Conservation (phyloP, 306 rosid genomes). For the Leucaena leucocephala region DNA sequence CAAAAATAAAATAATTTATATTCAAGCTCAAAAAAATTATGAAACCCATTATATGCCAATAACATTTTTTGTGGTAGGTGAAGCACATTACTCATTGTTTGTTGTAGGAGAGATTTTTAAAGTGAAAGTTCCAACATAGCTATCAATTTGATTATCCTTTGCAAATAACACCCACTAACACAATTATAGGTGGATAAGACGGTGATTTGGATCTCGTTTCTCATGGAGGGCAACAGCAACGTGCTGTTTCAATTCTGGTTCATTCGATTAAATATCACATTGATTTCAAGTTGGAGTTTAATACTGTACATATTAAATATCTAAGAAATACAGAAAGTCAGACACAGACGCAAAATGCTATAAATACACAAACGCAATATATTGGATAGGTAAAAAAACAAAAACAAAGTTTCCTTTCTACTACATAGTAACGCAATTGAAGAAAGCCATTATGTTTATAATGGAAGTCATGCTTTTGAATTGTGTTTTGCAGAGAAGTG, state of each 20-base stretch:
- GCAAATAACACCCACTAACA: not conserved
- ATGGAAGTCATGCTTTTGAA: not conserved
- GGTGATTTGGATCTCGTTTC: not conserved
- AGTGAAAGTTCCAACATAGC: not conserved
- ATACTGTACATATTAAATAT: not conserved
- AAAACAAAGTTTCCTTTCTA: not conserved
- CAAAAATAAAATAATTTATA: not conserved
- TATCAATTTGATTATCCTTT: not conserved
- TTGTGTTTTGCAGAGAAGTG: conserved; percentile 25
- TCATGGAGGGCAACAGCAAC: not conserved
- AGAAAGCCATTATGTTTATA: not conserved
- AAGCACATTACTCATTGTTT: not conserved
- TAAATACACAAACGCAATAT: not conserved
- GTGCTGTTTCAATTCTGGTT: not conserved
- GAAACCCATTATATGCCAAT: not conserved
- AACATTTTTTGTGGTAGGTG: not conserved
- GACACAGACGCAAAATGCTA: not conserved
- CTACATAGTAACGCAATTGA: not conserved
- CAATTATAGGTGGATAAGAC: not conserved
- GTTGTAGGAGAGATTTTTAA: not conserved
- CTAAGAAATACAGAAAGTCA: not conserved
- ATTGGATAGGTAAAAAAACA: not conserved
- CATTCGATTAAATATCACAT: not conserved
- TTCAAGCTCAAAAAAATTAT: not conserved
- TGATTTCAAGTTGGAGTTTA: not conserved